These are phyloP conservation scores for Serendipita vermifera DNA, from an alignment of 768 basidiomycete genomes.

Conservation along the genomic window DNA sequence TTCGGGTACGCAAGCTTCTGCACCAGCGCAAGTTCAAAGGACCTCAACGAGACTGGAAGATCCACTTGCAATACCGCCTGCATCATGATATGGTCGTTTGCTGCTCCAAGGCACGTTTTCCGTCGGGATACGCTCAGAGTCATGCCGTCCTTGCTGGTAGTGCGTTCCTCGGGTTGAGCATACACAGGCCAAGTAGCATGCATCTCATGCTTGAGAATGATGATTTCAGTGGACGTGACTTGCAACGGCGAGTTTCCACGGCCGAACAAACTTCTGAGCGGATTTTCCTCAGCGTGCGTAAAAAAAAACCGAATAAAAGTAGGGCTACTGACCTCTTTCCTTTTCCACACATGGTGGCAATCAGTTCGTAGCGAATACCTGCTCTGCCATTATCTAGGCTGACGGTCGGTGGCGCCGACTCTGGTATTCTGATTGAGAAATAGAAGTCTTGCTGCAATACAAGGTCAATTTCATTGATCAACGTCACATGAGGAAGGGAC, in stretches of 20 bases:
- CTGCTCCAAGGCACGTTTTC: conserved; percentile 69
- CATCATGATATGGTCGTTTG: conserved; percentile 61
- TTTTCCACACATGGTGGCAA: conserved; percentile 74
- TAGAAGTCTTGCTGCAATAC: conserved; percentile 63
- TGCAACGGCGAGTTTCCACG: conserved; percentile 59
- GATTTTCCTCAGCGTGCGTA: no score
- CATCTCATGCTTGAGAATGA: conserved; percentile 86
- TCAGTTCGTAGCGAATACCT: conserved; percentile 80
- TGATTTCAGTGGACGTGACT: conserved; percentile 55
- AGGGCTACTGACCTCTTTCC: conserved; percentile 67
- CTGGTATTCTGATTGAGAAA: conserved; percentile 84
- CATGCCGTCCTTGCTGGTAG: conserved; percentile 50
- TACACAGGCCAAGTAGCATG: conserved; percentile 92
- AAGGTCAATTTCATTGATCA: conserved; percentile 8
- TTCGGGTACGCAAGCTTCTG: conserved; percentile 54
- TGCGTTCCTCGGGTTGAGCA: conserved; percentile 61
- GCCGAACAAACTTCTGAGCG: conserved; percentile 61
- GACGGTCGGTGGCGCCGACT: conserved; percentile 78
- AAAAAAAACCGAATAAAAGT: background rate
- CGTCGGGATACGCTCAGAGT: conserved; percentile 63
- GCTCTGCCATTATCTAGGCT: conserved; percentile 72
- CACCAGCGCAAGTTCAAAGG: conserved; percentile 68
- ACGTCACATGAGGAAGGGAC: conserved; percentile 8
- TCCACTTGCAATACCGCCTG: conserved; percentile 63
- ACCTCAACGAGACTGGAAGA: conserved; percentile 57